A percentile compares a stretch with the other conserved stretches of the same genome.
Conservation (phyloP, 2,329 filamentous ascomycete genomes). For the Trichophyton verrucosum region DNA sequence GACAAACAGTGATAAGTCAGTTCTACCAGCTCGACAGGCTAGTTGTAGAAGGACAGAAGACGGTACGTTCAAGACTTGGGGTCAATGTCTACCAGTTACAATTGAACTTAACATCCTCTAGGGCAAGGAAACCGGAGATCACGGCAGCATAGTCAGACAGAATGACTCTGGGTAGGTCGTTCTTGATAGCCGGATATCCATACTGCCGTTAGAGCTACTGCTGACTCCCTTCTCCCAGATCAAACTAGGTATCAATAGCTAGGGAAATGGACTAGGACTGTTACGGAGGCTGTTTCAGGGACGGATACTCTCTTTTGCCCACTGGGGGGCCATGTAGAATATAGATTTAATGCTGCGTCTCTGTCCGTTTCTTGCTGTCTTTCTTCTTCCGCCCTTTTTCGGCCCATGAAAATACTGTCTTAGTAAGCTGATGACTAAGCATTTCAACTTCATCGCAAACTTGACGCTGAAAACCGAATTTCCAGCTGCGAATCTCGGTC, state of each 20-base stretch:
- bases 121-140: conserved; percentile 56
- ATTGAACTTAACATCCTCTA: conserved; percentile 18
- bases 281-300: not conserved
- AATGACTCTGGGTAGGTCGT: conserved; percentile 61
- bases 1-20: conserved; percentile 87
- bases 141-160: conserved; percentile 55
- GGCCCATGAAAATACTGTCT: not conserved
- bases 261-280: not conserved
- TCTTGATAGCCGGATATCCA: not conserved
- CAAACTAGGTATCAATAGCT: not conserved
- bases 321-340: not conserved
- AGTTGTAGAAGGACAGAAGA: conserved; percentile 79
- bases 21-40: conserved; percentile 87
- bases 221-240: not conserved
- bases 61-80: conserved; percentile 40
- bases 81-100: not conserved
- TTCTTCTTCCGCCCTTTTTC: not conserved
- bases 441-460: not conserved
- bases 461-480: not conserved
- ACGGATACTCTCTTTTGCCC: not conserved
- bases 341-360: conserved; percentile 3
- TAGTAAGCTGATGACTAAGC: not conserved
- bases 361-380: not conserved
- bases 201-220: not conserved
- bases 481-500: not conserved